Evolutionary conservation across 2,329 filamentous ascomycete species (phyloP), one percentile per base, ranked within the genome.

Genomic region (Claviceps cyperi): DNA sequence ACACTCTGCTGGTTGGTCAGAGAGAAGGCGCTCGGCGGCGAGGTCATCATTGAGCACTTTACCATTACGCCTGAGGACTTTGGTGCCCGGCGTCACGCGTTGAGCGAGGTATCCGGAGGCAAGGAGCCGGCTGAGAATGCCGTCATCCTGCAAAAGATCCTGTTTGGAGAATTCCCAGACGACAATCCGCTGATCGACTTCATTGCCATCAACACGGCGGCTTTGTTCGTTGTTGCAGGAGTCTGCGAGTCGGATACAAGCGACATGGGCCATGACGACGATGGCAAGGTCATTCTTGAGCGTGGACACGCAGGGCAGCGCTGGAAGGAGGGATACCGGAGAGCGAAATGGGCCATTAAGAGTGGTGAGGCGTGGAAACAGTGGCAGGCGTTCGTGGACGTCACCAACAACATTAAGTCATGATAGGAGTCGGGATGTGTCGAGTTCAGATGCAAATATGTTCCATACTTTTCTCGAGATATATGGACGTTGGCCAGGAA

Each of bases 291-390:
- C 45, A 77, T 94, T 54, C 79, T 70, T 15, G 90, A 97, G 64
- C 74, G 84, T 46, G 91, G 92, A 0, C 90, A 90, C 5, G 90
- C 84, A 11, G 86, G 86, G 14, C 80, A 86, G 51, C 77, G 91
- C 60, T 98, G 92, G 92, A 98, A 94, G 70, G 91, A 96, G 63
- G 92, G 91, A 48, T 79, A 96, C 14, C 75, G 91, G 58, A 77
- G 88, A 62, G 92, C 92, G 15, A 80, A 84, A 59, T 94, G 87
- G 86, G 88, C 88, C 11, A 77, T 98, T 46, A 78, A 82, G 66
- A 95, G 87, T 64, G 89, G 91, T 45, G 81, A 83, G 63, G 87
- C 91, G n/a, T 81, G 86, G 74, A 82, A 74, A 62, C 82, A 89
- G 68, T 91, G 92, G 81, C 74, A 81, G 51, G 74, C 74, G 21